Base-by-base conservation (phyloP, 352 stramenopile genomes). In the Phytophthora kernoviae region DNA sequence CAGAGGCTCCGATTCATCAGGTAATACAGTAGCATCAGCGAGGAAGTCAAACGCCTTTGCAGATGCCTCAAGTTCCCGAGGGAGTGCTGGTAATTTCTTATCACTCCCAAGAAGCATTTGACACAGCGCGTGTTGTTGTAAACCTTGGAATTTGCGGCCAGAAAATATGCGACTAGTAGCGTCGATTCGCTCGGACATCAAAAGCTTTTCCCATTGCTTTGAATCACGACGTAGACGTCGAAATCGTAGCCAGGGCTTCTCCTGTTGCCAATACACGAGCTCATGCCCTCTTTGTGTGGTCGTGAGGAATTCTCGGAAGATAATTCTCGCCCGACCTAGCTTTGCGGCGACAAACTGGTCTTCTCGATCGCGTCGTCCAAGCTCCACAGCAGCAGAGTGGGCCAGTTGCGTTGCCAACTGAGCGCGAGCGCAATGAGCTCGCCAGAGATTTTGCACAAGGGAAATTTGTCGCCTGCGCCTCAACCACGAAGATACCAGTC, bases 391-490 rank as follows among this genome's bases (percentile, higher is more conserved):
- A 18, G 14, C 53, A 5, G 52, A 21, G 1, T 50, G 32, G 27
- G 27, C 32, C 12, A 73, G 27, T 7, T 70, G 21, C 0, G 32
- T n/a, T 6, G 6, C 20, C 22, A 70, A 41, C 36, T 56, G 26
- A 44, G 30, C 39, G 17, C 54, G 55, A 43, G 60, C 67, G n/a
- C 53, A 50, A 2, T 42, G 54, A 15, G 62, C 62, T 26, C 62
- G 65, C 62, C 65, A 84, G 0, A 70, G 61, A 20, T 48, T 61
- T 54, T 83, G 70, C 11, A 78, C 22, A 11, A 71, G 53, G 14
- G 67, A 26, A 11, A 83, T 59, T 18, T 12, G 45, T 6, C 62
- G 54, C 7, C 62, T 53, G 3, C 62, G 48, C 51, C 37, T 57
- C 2, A 62, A 43, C 40, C 58, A 70, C 40, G 34, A 17, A 43